Percentiles rank a stretch among this genome's conserved stretches.
phyloP scores from a whole-genome alignment of 148 eudicot genomes.

The Rhododendron vialii region DNA sequence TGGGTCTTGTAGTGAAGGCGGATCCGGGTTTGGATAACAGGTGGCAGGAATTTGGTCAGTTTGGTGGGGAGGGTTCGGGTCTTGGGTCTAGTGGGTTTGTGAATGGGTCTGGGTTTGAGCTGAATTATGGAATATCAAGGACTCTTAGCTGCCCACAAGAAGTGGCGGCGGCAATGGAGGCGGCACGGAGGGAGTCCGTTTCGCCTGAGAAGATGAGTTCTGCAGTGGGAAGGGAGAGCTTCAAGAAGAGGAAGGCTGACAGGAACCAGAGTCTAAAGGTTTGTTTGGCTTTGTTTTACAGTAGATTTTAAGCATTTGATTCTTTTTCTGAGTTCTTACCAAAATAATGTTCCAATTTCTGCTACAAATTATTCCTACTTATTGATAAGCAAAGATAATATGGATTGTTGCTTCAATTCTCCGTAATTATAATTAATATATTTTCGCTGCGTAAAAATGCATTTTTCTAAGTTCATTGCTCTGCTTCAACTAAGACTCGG shows the following conservation, averaged over 20 bases:
- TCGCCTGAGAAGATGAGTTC: slow-evolving; percentile 32
- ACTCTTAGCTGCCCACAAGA: slow-evolving; percentile 51
- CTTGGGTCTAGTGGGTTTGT: slow-evolving; percentile 18
- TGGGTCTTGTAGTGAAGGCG: slow-evolving; percentile 36
- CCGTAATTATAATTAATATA: not conserved
- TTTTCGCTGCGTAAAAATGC: not conserved
- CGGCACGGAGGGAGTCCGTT: slow-evolving; percentile 20
- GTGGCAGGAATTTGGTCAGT: slow-evolving; percentile 42
- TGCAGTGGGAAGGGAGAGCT: slow-evolving; percentile 41
- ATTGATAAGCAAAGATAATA: too few relatives aligned
- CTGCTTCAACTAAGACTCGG: not conserved
- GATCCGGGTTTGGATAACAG: slow-evolving; percentile 58
- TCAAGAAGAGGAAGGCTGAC: slow-evolving; percentile 79
- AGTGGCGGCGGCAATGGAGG: slow-evolving; percentile 26
- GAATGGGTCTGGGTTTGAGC: slow-evolving; percentile 24
- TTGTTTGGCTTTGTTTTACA: not conserved
- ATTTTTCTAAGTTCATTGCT: not conserved
- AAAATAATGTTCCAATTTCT: not conserved
- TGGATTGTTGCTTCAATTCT: not conserved
- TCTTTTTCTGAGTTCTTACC: not conserved
- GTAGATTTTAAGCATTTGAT: not conserved
- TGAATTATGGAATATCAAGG: slow-evolving; percentile 40
- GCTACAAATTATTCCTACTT: not conserved
- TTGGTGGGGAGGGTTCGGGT: slow-evolving; percentile 20
- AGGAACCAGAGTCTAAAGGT: slow-evolving; percentile 51